A percentile compares a stretch with the other conserved stretches of the same genome.
phyloP scores from a whole-genome alignment of 495 filamentous ascomycete genomes.

The Lasiosphaeria miniovina region DNA sequence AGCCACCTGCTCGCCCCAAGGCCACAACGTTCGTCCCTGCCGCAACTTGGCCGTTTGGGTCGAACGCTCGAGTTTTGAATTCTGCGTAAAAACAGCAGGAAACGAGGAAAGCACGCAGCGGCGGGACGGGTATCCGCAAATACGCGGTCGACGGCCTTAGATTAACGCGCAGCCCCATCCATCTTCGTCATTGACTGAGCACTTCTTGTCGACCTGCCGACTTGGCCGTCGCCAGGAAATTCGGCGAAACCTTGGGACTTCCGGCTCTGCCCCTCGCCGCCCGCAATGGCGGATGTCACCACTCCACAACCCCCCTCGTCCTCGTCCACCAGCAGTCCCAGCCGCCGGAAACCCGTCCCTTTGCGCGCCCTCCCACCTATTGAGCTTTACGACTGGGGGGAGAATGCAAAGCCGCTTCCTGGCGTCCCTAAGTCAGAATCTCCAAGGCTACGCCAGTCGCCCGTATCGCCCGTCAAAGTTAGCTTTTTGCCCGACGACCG shows the following conservation, averaged over 20 bases:
- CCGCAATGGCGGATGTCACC: conserved; percentile 46
- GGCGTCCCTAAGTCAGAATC: conserved; percentile 29
- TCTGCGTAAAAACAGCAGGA: background rate
- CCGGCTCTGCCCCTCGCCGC: conserved; percentile 16
- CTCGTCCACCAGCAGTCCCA: conserved; percentile 35
- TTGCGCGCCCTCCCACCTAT: conserved; percentile 28
- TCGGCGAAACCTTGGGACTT: conserved; percentile 12
- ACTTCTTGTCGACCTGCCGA: background rate
- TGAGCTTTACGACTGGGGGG: conserved; percentile 36
- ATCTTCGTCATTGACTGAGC: background rate
- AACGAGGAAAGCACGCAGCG: conserved; percentile 7
- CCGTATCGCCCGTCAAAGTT: conserved; percentile 40
- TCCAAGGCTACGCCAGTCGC: conserved; percentile 35
- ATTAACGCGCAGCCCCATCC: background rate
- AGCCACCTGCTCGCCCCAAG: background rate
- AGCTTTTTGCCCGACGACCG: conserved; percentile 44
- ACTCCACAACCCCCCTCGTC: conserved; percentile 31
- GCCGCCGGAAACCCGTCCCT: conserved; percentile 42
- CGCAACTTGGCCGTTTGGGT: conserved; percentile 7
- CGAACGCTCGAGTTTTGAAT: conserved; percentile 12
- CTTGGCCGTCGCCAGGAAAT: conserved; percentile 12
- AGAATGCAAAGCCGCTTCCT: conserved; percentile 34
- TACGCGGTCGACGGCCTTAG: conserved; percentile 3
- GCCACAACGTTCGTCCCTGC: background rate
- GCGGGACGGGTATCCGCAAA: conserved; percentile 11